Evolutionary conservation across 2,329 filamentous ascomycete species (phyloP), one percentile per base, ranked within the genome.

Genomic region (Exophiala dermatitidis): DNA sequence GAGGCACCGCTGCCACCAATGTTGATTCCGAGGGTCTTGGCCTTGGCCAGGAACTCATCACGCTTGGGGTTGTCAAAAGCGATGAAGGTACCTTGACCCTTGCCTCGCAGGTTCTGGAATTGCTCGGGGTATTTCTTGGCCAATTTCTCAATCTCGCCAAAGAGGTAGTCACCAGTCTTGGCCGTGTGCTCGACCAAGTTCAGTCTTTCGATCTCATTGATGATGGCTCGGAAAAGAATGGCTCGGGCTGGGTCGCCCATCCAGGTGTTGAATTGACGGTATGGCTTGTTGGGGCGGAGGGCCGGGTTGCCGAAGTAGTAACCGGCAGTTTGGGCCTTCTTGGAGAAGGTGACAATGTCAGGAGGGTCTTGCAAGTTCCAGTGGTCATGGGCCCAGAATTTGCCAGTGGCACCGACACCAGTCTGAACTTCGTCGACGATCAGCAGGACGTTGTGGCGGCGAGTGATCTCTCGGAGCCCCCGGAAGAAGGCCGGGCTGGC

Each of bases 201-300:
- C 53, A 87, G 76, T 47, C 82, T 76, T 71, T 89, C 76, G 52
- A 95, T 84, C 74, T 95, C 89, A 54, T 86, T 73, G 67, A 91
- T 81, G 72, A 95, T 95, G 65, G 83, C 85, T 59, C 86, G 82
- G 84, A 94, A 95, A 61, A 95, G 78, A 56, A 95, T 75, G 10
- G 86, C 88, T 56, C 88, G 84, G 9, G 86, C 84, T 10, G 90
- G 90, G 73, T 95, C 90, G 65, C 90, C 90, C 85, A 95, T 94
- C 90, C 90, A 95, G 46, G 89, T 95, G 78, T 95, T 95, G 79
- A 95, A 95, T 73, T 95, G 90, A 58, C 90, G 84, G 77, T 95
- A 95, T 4, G 90, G 86, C 79, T 90, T 90, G 77, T 95, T 95
- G 58, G 90, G 90, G 8, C 87, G 79, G 62, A 95, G 78, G 40